Conservation (phyloP, 495 filamentous ascomycete genomes). For the Delitschia confertaspora region DNA sequence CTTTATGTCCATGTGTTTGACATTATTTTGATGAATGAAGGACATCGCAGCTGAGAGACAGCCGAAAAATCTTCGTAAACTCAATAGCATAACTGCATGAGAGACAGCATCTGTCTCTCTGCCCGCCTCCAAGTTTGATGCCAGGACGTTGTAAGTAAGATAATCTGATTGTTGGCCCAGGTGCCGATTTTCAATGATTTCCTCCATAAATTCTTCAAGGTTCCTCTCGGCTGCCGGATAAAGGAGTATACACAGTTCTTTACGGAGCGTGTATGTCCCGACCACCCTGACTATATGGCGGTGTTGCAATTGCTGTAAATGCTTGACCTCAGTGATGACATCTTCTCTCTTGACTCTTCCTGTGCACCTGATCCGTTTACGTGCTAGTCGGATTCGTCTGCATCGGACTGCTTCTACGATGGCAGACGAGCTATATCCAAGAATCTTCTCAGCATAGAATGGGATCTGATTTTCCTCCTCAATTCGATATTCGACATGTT, state of each 20-base stretch:
- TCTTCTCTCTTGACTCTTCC: constrained; percentile 5
- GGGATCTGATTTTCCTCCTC: constrained; percentile 7
- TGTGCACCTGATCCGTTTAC: constrained; percentile 22
- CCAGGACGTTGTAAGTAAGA: too few species aligned
- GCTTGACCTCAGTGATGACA: constrained; percentile 21
- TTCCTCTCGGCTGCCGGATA: constrained; percentile 23
- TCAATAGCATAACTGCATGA: background rate
- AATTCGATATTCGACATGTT: constrained; percentile 11
- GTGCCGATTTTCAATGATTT: background rate
- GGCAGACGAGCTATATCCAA: constrained; percentile 12
- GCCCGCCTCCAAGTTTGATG: too few species aligned
- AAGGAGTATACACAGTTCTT: constrained; percentile 17
- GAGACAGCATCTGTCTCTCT: too few species aligned
- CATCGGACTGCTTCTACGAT: constrained; percentile 22
- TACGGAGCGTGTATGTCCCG: constrained; percentile 16
- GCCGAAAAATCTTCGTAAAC: constrained; percentile 9
- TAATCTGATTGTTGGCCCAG: background rate
- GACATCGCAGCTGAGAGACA: constrained; percentile 13
- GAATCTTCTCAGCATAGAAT: constrained; percentile 1
- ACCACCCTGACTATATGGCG: constrained; percentile 23
- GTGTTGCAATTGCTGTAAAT: constrained; percentile 13
- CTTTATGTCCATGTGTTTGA: constrained; percentile 29
- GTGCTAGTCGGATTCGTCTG: constrained; percentile 18
- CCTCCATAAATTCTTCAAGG: constrained; percentile 11
- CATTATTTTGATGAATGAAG: constrained; percentile 10